A percentile compares a stretch with the other conserved stretches of the same genome.
Evolutionary conservation across 805 yeast species (phyloP).

Genomic region (Pichia rugopelliculosa): DNA sequence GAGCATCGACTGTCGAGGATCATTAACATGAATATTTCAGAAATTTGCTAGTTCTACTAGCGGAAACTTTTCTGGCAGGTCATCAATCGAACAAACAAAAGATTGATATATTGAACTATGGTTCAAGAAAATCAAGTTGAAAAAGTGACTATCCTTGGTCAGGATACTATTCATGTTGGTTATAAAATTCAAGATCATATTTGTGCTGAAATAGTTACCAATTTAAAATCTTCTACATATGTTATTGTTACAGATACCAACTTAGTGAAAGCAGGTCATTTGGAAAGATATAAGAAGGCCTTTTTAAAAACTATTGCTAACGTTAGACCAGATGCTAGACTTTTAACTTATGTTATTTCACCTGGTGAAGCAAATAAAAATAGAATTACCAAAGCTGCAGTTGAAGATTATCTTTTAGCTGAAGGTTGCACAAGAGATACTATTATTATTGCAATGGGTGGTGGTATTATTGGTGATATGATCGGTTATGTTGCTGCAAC

Average conservation of each 20-base stretch:
- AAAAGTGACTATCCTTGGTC: conserved; percentile 72
- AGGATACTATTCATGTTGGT: conserved; percentile 85
- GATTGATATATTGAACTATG: conserved; percentile 10
- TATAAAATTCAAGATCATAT: conserved; percentile 71
- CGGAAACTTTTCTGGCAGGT: background rate
- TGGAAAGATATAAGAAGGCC: conserved; percentile 36
- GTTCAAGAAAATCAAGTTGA: conserved; percentile 21
- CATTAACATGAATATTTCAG: background rate
- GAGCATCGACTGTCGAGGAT: background rate
- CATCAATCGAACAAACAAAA: too few relatives aligned
- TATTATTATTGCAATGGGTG: conserved; percentile 89
- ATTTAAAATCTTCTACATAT: conserved; percentile 79
- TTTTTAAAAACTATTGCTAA: conserved; percentile 33
- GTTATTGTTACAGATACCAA: conserved; percentile 85
- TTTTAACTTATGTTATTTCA: conserved; percentile 65
- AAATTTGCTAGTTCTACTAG: background rate
- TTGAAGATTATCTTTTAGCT: conserved; percentile 78
- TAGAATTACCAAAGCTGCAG: conserved; percentile 81
- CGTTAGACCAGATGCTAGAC: conserved; percentile 49
- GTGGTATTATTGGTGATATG: conserved; percentile 99
- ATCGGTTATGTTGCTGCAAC: conserved; percentile 99
- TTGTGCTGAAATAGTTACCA: conserved; percentile 53
- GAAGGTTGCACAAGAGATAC: conserved; percentile 96
- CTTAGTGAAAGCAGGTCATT: conserved; percentile 58
- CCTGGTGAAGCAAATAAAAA: conserved; percentile 94